phyloP scores from a whole-genome alignment of 441 rosid genomes.

The Populus hybrid region DNA sequence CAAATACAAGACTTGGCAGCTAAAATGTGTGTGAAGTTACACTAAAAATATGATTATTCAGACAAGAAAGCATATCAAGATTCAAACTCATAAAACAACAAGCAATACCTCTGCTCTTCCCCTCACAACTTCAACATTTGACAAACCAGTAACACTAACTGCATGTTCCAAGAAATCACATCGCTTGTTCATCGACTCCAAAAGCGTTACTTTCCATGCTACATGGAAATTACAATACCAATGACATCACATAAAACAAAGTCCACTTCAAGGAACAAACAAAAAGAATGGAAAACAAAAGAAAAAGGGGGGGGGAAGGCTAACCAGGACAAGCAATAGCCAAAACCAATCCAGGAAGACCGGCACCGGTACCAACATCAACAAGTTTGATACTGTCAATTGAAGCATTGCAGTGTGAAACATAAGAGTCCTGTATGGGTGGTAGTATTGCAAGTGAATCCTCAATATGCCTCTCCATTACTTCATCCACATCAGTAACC shows the following conservation, averaged over 20 bases:
- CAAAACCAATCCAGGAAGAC: conserved; percentile 82
- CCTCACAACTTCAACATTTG: conserved; percentile 58
- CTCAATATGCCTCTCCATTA: conserved; percentile 80
- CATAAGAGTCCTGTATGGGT: conserved; percentile 45
- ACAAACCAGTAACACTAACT: conserved; percentile 49
- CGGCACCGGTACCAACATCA: conserved; percentile 88
- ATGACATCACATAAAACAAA: not conserved
- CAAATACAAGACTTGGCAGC: not conserved
- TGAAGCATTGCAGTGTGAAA: conserved; percentile 30
- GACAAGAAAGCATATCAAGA: not conserved
- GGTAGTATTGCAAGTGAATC: conserved; percentile 82
- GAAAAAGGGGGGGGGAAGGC: not conserved
- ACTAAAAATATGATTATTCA: not conserved
- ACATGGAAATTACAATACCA: not conserved
- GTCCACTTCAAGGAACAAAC: not conserved
- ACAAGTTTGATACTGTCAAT: conserved; percentile 35
- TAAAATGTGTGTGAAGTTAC: not conserved
- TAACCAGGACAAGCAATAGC: conserved; percentile 83
- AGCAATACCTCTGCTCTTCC: conserved; percentile 87
- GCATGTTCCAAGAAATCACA: conserved; percentile 87
- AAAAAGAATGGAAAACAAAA: not conserved
- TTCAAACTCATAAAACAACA: not conserved
- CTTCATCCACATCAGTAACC: conserved; percentile 58
- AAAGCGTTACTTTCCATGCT: conserved; percentile 87
- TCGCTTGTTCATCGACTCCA: conserved; percentile 86